Evolutionary conservation across 441 rosid genomes (phyloP).

Genomic region (Macaranga tanarius): DNA sequence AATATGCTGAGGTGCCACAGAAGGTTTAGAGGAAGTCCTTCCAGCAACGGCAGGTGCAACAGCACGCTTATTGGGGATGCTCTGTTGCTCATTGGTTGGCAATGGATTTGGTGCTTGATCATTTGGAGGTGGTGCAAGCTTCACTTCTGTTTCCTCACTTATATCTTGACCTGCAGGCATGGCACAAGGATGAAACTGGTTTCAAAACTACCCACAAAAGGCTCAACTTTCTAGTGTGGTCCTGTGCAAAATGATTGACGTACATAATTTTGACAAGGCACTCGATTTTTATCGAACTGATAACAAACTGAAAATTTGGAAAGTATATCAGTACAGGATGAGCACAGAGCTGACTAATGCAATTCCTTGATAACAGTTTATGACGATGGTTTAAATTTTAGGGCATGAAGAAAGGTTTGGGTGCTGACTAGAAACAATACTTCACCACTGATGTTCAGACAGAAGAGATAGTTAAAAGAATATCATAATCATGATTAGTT

Average conservation of each 20-base stretch:
- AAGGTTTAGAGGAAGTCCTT: slow-evolving; percentile 24
- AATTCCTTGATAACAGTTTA: neutral
- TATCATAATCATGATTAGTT: neutral
- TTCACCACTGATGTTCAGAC: neutral
- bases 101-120: slow-evolving; percentile 28
- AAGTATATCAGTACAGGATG: neutral
- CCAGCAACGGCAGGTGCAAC: slow-evolving; percentile 35
- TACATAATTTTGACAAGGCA: neutral
- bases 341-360: neutral
- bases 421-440: neutral
- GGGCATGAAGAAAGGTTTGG: neutral
- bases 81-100: slow-evolving; percentile 41
- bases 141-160: slow-evolving; percentile 17
- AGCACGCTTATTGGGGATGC: slow-evolving; percentile 25
- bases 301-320: neutral
- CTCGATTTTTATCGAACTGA: neutral
- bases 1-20: slow-evolving; percentile 22
- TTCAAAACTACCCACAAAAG: neutral
- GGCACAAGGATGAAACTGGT: neutral
- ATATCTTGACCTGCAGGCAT: slow-evolving; percentile 32
- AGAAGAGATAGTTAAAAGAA: neutral
- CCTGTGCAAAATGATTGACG: neutral
- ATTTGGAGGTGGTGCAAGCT: slow-evolving; percentile 25
- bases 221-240: neutral
- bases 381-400: neutral